Evolutionary conservation across 176 grass and related monocot species (phyloP).

Genomic region (Pontederia paniculata): DNA sequence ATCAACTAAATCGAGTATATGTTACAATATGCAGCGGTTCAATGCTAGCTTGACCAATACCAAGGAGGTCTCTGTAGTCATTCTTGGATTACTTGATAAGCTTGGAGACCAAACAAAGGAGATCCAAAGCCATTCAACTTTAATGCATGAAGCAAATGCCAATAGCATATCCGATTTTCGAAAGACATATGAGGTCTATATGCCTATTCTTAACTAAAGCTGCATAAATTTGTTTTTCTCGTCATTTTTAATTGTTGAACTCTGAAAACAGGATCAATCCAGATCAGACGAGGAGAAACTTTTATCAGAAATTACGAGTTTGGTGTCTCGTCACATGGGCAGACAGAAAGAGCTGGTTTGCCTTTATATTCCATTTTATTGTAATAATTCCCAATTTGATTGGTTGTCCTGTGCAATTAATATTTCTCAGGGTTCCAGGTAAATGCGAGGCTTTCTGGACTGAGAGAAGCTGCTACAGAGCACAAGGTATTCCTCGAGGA

Average conservation of each 20-base stretch:
- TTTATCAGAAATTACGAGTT: constrained; percentile 57
- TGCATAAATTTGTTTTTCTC: neutral
- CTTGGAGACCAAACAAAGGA: constrained; percentile 41
- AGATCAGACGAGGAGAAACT: constrained; percentile 73
- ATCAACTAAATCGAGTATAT: constrained; percentile 4
- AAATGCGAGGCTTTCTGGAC: constrained; percentile 44
- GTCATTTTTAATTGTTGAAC: constrained; percentile 9
- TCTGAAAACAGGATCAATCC: constrained; percentile 57
- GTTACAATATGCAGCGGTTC: constrained; percentile 49
- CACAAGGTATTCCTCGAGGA: constrained; percentile 65
- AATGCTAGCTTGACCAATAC: constrained; percentile 42
- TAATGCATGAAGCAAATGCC: constrained; percentile 49
- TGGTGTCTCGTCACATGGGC: constrained; percentile 67
- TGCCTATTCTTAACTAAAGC: neutral
- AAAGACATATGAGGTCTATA: constrained; percentile 59
- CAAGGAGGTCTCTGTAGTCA: constrained; percentile 52
- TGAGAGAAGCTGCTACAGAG: constrained; percentile 51
- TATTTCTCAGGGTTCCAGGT: constrained; percentile 39
- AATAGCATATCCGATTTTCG: constrained; percentile 81
- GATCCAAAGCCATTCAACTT: constrained; percentile 46
- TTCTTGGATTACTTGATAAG: constrained; percentile 54
- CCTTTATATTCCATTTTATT: neutral
- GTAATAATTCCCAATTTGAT: neutral
- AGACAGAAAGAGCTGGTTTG: constrained; percentile 74
- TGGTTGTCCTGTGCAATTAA: neutral